Evolutionary conservation across 305 asterid species (phyloP).

Genomic region (Caryopteris hybrid): DNA sequence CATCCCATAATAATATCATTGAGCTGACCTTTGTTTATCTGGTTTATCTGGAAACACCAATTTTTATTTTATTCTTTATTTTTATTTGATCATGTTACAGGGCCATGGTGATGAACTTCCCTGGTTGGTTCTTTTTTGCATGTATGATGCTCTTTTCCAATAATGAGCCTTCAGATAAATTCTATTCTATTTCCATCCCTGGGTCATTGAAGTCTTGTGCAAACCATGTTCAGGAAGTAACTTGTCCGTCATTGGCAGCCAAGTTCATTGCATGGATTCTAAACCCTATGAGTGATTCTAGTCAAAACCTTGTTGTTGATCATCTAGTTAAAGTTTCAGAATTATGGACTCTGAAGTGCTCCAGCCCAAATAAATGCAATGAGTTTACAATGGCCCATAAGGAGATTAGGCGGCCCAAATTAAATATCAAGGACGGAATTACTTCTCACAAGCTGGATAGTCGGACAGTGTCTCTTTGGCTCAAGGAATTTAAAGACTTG

Average conservation of each 20-base stretch:
- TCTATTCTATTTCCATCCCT: constrained; percentile 18
- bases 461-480: constrained; percentile 41
- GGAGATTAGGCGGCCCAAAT: constrained; percentile 28
- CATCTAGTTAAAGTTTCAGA: constrained; percentile 42
- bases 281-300: constrained; percentile 44
- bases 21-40: constrained; percentile 15
- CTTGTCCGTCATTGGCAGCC: constrained; percentile 50
- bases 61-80: not conserved
- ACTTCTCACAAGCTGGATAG: constrained; percentile 26
- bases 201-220: constrained; percentile 21
- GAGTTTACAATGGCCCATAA: constrained; percentile 20
- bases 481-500: constrained; percentile 46
- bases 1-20: constrained; percentile 12
- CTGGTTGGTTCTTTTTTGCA: constrained; percentile 71
- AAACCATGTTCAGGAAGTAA: constrained; percentile 21
- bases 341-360: constrained; percentile 34
- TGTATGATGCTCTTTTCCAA: constrained; percentile 50
- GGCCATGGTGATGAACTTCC: constrained; percentile 71
- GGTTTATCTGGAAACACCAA: not conserved
- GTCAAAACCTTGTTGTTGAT: constrained; percentile 34
- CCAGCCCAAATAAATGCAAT: constrained; percentile 25
- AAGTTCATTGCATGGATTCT: constrained; percentile 71
- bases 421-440: constrained; percentile 21
- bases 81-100: constrained; percentile 31
- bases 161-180: constrained; percentile 18